These are phyloP conservation scores for Thelonectria blattea DNA, from an alignment of 2,329 filamentous ascomycete genomes.

Conservation along the genomic window DNA sequence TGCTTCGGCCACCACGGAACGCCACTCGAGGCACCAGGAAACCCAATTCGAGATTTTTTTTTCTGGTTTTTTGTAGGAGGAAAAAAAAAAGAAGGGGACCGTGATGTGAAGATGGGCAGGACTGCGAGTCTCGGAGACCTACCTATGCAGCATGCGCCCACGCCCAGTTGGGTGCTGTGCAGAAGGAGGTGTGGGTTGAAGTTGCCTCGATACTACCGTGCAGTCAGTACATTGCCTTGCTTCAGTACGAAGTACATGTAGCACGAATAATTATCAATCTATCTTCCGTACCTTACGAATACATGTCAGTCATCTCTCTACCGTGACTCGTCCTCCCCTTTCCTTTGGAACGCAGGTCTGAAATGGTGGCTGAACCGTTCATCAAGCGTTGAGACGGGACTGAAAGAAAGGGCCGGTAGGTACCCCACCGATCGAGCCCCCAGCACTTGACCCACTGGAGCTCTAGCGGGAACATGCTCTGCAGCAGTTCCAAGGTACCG, in stretches of 20 bases:
- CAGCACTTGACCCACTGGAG: conserved; percentile 28
- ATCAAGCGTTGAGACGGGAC: background rate
- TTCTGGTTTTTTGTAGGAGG: no score
- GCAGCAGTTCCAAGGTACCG: conserved; percentile 1
- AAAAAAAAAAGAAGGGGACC: background rate
- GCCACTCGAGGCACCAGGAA: background rate
- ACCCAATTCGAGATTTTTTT: background rate
- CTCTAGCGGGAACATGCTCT: conserved; percentile 19
- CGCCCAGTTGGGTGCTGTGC: conserved; percentile 9
- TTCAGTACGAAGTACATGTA: background rate
- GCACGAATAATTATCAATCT: background rate
- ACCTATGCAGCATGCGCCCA: background rate
- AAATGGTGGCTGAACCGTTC: conserved; percentile 12
- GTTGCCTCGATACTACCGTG: conserved; percentile 5
- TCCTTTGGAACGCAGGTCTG: background rate
- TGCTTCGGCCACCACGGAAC: background rate
- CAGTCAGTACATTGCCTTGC: background rate
- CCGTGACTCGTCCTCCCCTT: background rate
- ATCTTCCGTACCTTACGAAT: background rate
- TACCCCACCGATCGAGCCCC: conserved; percentile 7
- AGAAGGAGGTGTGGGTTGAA: conserved; percentile 6
- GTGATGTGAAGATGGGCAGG: background rate
- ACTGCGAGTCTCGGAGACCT: background rate
- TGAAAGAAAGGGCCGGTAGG: background rate
- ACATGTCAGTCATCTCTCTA: background rate